These are phyloP conservation scores for Piloderma croceum DNA, from an alignment of 768 basidiomycete genomes.

Conservation along the genomic window DNA sequence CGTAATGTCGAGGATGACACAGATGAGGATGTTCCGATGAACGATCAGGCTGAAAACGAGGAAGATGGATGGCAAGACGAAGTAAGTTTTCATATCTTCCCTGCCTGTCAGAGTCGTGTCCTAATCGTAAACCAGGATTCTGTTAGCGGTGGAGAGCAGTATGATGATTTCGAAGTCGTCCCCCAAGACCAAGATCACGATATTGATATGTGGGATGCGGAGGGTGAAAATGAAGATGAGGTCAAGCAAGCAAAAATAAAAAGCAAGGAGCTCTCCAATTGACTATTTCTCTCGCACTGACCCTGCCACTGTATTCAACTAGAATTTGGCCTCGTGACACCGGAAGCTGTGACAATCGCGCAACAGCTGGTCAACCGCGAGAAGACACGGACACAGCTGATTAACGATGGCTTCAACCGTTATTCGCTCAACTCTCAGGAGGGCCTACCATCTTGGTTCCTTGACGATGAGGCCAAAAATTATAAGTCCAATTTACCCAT, in stretches of 20 bases:
- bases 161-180: constrained; percentile 72
- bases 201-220: constrained; percentile 73
- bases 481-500: constrained; percentile 96
- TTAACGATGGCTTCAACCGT: constrained; percentile 95
- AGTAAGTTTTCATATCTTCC: constrained; percentile 1
- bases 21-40: constrained; percentile 21
- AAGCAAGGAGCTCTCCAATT: constrained; percentile 41
- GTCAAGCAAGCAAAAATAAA: constrained; percentile 57
- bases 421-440: constrained; percentile 91
- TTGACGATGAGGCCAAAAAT: constrained; percentile 90
- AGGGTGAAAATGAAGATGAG: constrained; percentile 70
- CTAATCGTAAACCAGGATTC: constrained; percentile 14
- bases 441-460: constrained; percentile 90
- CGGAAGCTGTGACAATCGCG: constrained; percentile 88
- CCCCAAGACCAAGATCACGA: constrained; percentile 60
- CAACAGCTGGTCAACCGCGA: constrained; percentile 87
- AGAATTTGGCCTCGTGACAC: constrained; percentile 82
- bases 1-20: constrained; percentile 32
- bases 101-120: too few relatives aligned
- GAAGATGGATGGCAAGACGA: constrained; percentile 13
- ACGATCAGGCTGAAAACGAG: constrained; percentile 15
- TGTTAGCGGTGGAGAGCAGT: constrained; percentile 28
- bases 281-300: background rate
- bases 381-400: constrained; percentile 80
- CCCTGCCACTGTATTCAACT: constrained; percentile 8